Evolutionary conservation across 768 basidiomycete species (phyloP), one percentile per base, ranked within the genome.

Genomic region (Heimioporus sp.): DNA sequence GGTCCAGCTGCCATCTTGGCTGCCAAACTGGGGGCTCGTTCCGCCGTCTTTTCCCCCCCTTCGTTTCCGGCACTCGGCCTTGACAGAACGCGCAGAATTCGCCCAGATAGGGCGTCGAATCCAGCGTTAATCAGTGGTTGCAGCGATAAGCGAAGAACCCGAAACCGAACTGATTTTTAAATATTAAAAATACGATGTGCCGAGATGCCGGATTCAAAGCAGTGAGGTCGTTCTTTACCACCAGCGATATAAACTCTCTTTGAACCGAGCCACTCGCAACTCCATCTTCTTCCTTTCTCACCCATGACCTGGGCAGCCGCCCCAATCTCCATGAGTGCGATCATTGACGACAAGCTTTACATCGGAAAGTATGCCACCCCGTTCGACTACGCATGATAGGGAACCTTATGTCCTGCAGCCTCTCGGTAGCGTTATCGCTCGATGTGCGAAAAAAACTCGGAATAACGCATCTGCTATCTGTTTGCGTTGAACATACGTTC

Each of bases 391-490:
- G 43, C 24, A n/a, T n/a, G 15, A 37, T 30, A 11, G 1, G 21
- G 34, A 35, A 19, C 42, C 59, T 55, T 21, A 43, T 38, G 30
- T 34, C 15, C 17, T 5, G 2, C 47, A 73, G 72, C 51, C 59
- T 72, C 24, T 59, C 69, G 2, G 58, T 71, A 0, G 71, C 71
- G 31, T 61, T 72, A 45, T 70, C 71, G 37, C 63, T 57, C 4
- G 66, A 68, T 43, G 41, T 62, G 21, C 64, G 59, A 36, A 48
- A 54, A 46, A 65, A 58, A 20, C n/a, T 72, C n/a, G 74, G 76
- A 19, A 79, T 80, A 51, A 80, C 83, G 0, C 82, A 84, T 56
- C 55, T 79, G 34, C 52, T 85, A 16, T 82, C 83, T 5, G 80
- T 83, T 43, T 85, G 83, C 56, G 75, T 73, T 0, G 80, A 83